Conservation (phyloP, 176 grass and related monocot genomes). For the Neostapfia colusana region DNA sequence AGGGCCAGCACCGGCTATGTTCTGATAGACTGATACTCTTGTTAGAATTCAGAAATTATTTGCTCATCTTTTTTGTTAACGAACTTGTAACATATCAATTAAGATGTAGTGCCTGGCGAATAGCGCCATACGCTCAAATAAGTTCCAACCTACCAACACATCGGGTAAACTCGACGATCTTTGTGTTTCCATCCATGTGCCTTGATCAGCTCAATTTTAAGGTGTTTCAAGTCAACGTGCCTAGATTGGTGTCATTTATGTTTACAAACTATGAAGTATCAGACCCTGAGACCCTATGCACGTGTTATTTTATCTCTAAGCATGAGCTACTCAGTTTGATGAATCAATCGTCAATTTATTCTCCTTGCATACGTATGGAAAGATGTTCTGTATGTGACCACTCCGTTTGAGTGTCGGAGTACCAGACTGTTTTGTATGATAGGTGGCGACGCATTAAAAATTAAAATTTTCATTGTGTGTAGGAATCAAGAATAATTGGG, state of each 20-base stretch:
- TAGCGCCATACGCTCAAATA: too few relatives aligned
- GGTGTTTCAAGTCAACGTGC: not conserved
- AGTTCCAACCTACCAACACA: too few relatives aligned
- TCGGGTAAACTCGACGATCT: too few relatives aligned
- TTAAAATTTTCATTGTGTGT: not conserved
- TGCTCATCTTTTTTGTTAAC: too few relatives aligned
- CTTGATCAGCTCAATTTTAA: not conserved
- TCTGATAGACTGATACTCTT: not conserved
- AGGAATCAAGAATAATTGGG: not conserved
- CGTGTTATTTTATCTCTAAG: too few relatives aligned
- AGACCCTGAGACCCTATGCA: too few relatives aligned
- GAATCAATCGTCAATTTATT: not conserved
- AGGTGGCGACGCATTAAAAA: not conserved
- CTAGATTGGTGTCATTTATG: not conserved
- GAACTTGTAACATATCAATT: too few relatives aligned
- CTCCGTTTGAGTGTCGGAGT: not conserved
- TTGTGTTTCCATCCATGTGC: too few relatives aligned
- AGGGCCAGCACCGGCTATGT: not conserved
- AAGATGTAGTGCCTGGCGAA: too few relatives aligned
- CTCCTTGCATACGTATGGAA: not conserved
- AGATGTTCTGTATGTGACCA: not conserved
- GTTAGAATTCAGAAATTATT: too few relatives aligned
- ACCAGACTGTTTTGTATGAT: not conserved
- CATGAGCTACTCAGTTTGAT: not conserved
- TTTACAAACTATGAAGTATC: not conserved